Base-by-base conservation (phyloP, 495 filamentous ascomycete genomes). In the Aspergillus incahuasiensis region DNA sequence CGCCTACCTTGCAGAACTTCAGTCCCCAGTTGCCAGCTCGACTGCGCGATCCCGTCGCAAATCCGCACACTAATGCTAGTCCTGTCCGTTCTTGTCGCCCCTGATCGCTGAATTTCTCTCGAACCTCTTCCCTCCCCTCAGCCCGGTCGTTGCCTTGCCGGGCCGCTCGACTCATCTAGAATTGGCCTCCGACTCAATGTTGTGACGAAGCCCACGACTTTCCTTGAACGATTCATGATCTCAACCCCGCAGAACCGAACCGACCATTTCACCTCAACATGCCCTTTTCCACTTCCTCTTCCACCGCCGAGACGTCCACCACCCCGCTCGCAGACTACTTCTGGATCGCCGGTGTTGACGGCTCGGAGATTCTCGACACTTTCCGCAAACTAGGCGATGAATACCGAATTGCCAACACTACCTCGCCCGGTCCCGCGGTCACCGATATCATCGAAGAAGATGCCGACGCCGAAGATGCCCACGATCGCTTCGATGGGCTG, bases 291-390 rank as follows among this genome's bases (percentile, higher is more conserved):
- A 65, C 68, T 40, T 52, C 66, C 15, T 56, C 60, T 32, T 54
- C 68, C 19, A 50, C 68, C 47, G 39, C 66, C 20, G 62, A 72
- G 52, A 68, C 32, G 32, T 79, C 87, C 19, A 85, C 86, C 55
- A 79, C 87, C 49, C 94, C 94, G 58, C 84, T 98, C 57, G 94
- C 94, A 67, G 94, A 98, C 71, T 97, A 95, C 76, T 98, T 98
- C 75, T 98, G 94, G 90, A 97, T 98, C 59, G 90, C 89, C 60
- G 94, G 94, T 70, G 84, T 95, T 64, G 90, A 91, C 72, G 87
- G 88, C 44, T 60, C 74, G 1, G 79, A 81, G 65, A 70, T 82
- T 49, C 65, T 78, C 46, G 73, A 77, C 2, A 74, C 68, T 13
- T 75, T 65, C 51, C 70, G 71, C 43, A 76, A 66, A 48, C 54